Evolutionary conservation across 192 early-diverging fungal genomes (phyloP).

Genomic region (Spizellomyces punctatus): DNA sequence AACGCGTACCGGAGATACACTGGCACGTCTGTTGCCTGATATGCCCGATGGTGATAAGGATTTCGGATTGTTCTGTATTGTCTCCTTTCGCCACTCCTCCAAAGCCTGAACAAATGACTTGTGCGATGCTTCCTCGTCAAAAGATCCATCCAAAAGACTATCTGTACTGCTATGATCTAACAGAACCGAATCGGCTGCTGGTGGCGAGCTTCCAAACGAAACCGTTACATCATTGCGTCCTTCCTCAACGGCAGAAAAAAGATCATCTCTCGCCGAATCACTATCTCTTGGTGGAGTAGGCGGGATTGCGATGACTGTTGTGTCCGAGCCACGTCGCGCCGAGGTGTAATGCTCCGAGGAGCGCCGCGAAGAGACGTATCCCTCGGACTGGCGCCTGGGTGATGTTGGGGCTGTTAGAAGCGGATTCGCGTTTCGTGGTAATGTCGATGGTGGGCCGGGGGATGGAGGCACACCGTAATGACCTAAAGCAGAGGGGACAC

Average conservation of each 20-base stretch:
- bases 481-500: too few relatives aligned
- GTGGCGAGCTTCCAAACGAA: neutral
- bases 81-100: slow-evolving; percentile 26
- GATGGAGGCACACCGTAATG: too few relatives aligned
- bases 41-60: neutral
- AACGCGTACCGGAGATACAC: neutral
- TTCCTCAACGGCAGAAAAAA: slow-evolving; percentile 8
- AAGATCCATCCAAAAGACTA: slow-evolving; percentile 21
- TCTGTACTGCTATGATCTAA: neutral
- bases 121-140: slow-evolving; percentile 29
- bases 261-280: neutral
- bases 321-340: neutral
- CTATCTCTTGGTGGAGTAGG: slow-evolving; percentile 2
- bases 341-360: neutral
- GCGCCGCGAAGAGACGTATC: too few relatives aligned
- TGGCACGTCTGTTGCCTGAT: slow-evolving; percentile 1
- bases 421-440: too few relatives aligned
- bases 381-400: too few relatives aligned
- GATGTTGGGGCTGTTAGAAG: too few relatives aligned
- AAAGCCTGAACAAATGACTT: slow-evolving; percentile 15
- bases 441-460: too few relatives aligned
- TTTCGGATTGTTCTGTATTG: neutral
- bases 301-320: slow-evolving; percentile 9
- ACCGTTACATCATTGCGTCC: slow-evolving; percentile 2
- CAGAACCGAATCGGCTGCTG: neutral